Evolutionary conservation across 2,329 filamentous ascomycete genomes (phyloP).

Genomic region (Pseudogymnoascus sp.): DNA sequence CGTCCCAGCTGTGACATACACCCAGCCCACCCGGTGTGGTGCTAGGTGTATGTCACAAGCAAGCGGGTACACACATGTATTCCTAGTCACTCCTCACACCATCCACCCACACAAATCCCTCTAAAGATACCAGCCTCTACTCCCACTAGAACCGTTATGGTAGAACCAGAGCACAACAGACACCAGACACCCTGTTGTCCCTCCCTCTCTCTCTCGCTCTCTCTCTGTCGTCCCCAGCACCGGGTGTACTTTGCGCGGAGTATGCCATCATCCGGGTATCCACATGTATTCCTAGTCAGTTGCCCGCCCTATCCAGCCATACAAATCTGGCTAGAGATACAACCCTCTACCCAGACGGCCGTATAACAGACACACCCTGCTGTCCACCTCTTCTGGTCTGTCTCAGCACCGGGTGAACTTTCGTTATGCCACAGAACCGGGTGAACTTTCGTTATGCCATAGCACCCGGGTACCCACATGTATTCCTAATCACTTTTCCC

Average conservation of each 20-base stretch:
- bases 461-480: not conserved
- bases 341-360: not conserved
- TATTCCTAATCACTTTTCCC: not conserved
- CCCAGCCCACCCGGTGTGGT: not conserved
- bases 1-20: not conserved
- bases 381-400: not conserved
- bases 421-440: not conserved
- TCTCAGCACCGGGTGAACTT: not conserved
- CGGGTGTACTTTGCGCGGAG: not conserved
- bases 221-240: not conserved
- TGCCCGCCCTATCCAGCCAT: not conserved
- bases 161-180: not conserved
- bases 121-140: not conserved
- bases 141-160: not conserved
- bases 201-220: not conserved
- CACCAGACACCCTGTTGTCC: not conserved
- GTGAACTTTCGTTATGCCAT: not conserved
- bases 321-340: not conserved
- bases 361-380: not conserved
- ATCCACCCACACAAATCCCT: not conserved
- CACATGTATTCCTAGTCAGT: not conserved
- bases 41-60: not conserved
- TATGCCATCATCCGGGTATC: not conserved
- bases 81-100: not conserved
- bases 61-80: not conserved